Percentiles rank a stretch among this genome's conserved stretches.
These are phyloP conservation scores for Pleurotus tuoliensis DNA, from an alignment of 768 basidiomycete genomes.

Conservation along the genomic window DNA sequence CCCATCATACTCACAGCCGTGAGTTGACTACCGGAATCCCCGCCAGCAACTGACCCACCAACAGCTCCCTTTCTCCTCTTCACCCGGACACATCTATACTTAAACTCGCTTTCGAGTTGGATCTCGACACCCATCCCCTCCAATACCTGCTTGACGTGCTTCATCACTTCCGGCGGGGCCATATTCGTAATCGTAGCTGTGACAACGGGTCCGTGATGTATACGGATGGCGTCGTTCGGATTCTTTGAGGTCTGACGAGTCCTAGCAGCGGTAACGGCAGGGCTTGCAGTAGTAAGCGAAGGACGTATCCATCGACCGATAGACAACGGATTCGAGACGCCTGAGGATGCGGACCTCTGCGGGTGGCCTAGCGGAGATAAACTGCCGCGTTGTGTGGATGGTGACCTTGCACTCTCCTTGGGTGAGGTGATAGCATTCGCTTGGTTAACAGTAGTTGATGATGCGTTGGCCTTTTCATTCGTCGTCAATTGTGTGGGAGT, in stretches of 20 bases:
- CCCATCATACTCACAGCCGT: slow-evolving; percentile 78
- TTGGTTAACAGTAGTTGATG: slow-evolving; percentile 30
- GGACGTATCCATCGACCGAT: slow-evolving; percentile 14
- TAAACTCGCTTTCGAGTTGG: slow-evolving; percentile 85
- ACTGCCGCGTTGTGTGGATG: slow-evolving; percentile 13
- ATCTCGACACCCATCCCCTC: slow-evolving; percentile 90
- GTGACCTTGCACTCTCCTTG: slow-evolving; percentile 37
- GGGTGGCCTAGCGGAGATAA: slow-evolving; percentile 28
- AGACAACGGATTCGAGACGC: slow-evolving; percentile 39
- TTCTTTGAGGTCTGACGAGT: slow-evolving; percentile 10
- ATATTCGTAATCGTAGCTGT: slow-evolving; percentile 83
- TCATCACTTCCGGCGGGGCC: slow-evolving; percentile 84
- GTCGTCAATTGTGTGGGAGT: slow-evolving; percentile 28
- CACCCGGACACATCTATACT: slow-evolving; percentile 77
- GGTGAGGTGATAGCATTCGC: slow-evolving; percentile 19
- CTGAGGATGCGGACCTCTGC: slow-evolving; percentile 39
- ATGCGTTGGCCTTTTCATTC: slow-evolving; percentile 20
- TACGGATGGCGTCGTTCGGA: slow-evolving; percentile 52
- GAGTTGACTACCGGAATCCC: slow-evolving; percentile 31
- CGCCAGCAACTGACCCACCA: slow-evolving; percentile 31
- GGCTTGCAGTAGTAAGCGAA: slow-evolving; percentile 28
- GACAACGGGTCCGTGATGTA: slow-evolving; percentile 92
- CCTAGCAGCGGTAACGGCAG: neutral
- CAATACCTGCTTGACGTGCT: slow-evolving; percentile 75
- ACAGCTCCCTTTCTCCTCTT: slow-evolving; percentile 63